A percentile compares a stretch with the other conserved stretches of the same genome.
These are phyloP conservation scores for Coleophoma eucalyptorum DNA, from an alignment of 2,329 filamentous ascomycete genomes.

Conservation along the genomic window DNA sequence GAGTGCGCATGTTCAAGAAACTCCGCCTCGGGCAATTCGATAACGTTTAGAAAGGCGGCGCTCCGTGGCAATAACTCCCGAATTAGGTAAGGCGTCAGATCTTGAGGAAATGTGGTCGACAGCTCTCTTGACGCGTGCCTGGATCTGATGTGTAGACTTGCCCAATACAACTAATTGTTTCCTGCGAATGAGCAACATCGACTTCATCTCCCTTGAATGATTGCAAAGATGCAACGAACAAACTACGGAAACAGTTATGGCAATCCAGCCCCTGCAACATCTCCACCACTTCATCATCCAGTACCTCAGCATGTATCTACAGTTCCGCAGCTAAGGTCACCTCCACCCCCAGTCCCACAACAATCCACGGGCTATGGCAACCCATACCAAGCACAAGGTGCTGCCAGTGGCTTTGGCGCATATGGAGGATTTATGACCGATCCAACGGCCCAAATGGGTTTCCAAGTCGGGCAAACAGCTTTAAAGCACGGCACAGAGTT, in stretches of 20 bases:
- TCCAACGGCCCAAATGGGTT: constrained; percentile 89
- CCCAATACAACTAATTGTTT: background rate
- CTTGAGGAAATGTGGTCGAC: constrained; percentile 4
- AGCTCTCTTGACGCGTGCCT: background rate
- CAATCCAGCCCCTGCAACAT: constrained; percentile 64
- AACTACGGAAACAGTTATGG: constrained; percentile 67
- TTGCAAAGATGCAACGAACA: constrained; percentile 71
- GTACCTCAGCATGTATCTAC: constrained; percentile 98
- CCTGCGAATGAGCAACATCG: background rate
- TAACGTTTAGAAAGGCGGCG: constrained; percentile 1
- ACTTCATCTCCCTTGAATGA: background rate
- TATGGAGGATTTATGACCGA: constrained; percentile 96
- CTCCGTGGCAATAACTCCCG: background rate
- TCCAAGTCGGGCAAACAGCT: constrained; percentile 89
- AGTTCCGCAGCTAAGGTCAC: constrained; percentile 93
- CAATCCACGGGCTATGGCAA: constrained; percentile 64
- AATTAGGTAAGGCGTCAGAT: constrained; percentile 2
- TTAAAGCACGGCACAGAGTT: constrained; percentile 91
- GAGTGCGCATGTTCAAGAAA: constrained; percentile 1
- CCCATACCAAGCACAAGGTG: constrained; percentile 63
- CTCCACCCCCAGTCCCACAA: constrained; percentile 74
- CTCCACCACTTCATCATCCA: constrained; percentile 92
- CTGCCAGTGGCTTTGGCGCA: constrained; percentile 56
- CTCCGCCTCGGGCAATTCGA: background rate
- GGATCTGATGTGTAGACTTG: background rate